Percentiles rank a stretch among this genome's conserved stretches.
phyloP scores from a whole-genome alignment of 2,329 filamentous ascomycete genomes.

The Fusarium burgessii region DNA sequence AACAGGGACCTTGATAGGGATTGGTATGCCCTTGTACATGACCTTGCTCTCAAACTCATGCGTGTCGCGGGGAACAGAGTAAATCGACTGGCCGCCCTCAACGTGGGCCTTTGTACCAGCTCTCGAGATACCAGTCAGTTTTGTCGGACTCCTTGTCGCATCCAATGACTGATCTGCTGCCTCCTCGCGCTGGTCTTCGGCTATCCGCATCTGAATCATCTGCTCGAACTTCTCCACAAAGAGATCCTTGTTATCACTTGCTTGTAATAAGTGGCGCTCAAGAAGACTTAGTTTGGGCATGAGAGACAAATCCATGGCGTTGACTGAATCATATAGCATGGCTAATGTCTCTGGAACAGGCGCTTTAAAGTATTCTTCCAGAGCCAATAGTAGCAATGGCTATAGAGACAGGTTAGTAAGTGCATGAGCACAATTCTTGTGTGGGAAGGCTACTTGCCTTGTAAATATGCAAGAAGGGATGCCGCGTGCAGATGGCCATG shows the following conservation, averaged over 20 bases:
- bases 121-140: constrained; percentile 64
- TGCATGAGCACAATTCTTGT: background rate
- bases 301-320: constrained; percentile 94
- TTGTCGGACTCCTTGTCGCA: constrained; percentile 61
- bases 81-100: constrained; percentile 70
- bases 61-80: constrained; percentile 88
- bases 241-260: constrained; percentile 93
- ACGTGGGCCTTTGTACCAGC: constrained; percentile 73
- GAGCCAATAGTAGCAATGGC: constrained; percentile 88
- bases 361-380: constrained; percentile 97
- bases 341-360: constrained; percentile 89
- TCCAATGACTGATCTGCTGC: constrained; percentile 55
- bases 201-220: constrained; percentile 87
- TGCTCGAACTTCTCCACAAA: constrained; percentile 98
- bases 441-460: constrained; percentile 70
- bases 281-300: constrained; percentile 88
- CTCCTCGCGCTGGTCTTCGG: constrained; percentile 67
- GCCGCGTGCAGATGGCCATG: constrained; percentile 98
- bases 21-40: constrained; percentile 94
- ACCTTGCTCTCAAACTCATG: constrained; percentile 98
- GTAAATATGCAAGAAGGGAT: constrained; percentile 98
- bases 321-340: constrained; percentile 90
- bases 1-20: constrained; percentile 95
- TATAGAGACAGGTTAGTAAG: constrained; percentile 52
- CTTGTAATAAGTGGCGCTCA: constrained; percentile 87